Evolutionary conservation across 2,329 filamentous ascomycete species (phyloP).

Genomic region (Endothia cerciana): DNA sequence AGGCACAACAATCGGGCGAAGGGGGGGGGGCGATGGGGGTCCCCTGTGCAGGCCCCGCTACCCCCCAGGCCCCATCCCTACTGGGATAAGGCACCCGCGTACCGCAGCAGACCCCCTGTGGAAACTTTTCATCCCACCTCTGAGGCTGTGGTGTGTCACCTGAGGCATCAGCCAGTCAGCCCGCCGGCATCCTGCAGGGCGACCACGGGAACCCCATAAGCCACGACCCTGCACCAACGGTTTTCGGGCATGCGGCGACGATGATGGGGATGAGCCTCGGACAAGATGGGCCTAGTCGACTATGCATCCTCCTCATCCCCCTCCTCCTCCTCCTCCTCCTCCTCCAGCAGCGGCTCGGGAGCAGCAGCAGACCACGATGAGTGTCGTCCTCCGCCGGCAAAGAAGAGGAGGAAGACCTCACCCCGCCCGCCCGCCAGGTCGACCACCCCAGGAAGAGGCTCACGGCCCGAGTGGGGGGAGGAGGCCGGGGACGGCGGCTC

Average conservation of each 20-base stretch:
- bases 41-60: too few species aligned
- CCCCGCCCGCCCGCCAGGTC: conserved; percentile 12
- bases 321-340: too few species aligned
- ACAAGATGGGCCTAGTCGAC: conserved; percentile 45
- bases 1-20: too few species aligned
- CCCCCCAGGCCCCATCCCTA: too few species aligned
- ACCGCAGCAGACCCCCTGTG: background rate
- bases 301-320: conserved; percentile 35
- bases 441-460: background rate
- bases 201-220: background rate
- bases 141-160: background rate
- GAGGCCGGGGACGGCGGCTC: background rate
- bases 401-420: conserved; percentile 32
- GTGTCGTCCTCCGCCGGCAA: conserved; percentile 25
- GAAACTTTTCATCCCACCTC: background rate
- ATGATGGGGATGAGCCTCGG: background rate
- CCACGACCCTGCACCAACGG: background rate
- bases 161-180: background rate
- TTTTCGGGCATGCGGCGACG: background rate
- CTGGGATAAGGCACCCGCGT: too few species aligned
- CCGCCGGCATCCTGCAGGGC: background rate
- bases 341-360: conserved; percentile 22
- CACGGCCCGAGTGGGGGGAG: too few species aligned
- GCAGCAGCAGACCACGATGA: conserved; percentile 14
- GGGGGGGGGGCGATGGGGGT: too few species aligned